A percentile compares a stretch with the other conserved stretches of the same genome.
Conservation (phyloP, 495 filamentous ascomycete species). For the Aspergillus indologenus region DNA sequence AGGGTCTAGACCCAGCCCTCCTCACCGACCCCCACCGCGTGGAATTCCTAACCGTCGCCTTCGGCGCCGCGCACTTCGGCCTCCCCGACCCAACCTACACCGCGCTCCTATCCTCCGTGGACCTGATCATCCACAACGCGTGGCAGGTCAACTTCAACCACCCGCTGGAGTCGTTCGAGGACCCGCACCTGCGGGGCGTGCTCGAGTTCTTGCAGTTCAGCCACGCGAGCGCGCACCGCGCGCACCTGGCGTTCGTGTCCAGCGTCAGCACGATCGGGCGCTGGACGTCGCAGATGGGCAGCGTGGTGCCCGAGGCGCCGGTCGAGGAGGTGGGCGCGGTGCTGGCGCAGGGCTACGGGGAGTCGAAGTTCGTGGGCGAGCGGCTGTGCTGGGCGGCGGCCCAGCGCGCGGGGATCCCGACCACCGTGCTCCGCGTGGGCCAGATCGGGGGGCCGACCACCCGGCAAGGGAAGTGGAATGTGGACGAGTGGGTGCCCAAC, state of each 20-base stretch:
- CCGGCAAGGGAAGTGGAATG: slow-evolving; percentile 30
- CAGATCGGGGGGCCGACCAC: slow-evolving; percentile 53
- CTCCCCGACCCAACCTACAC: slow-evolving; percentile 36
- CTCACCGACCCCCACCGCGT: slow-evolving; percentile 16
- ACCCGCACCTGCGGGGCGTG: slow-evolving; percentile 49
- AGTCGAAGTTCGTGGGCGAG: slow-evolving; percentile 54
- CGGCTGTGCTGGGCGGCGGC: slow-evolving; percentile 46
- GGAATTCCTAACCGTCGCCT: slow-evolving; percentile 49
- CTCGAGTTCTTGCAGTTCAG: slow-evolving; percentile 49
- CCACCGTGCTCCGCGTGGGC: slow-evolving; percentile 51
- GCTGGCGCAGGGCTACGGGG: slow-evolving; percentile 47
- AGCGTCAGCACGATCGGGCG: slow-evolving; percentile 46
- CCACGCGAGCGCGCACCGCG: slow-evolving; percentile 31
- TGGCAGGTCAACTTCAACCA: slow-evolving; percentile 65
- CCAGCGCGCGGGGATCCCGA: slow-evolving; percentile 34
- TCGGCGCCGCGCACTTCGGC: slow-evolving; percentile 45
- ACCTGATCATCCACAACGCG: slow-evolving; percentile 59
- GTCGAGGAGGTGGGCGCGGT: slow-evolving; percentile 38
- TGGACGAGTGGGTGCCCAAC: slow-evolving; percentile 34
- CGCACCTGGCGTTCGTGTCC: slow-evolving; percentile 55
- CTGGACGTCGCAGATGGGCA: slow-evolving; percentile 25
- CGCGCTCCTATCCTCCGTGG: slow-evolving; percentile 32
- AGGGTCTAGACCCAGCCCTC: slow-evolving; percentile 10
- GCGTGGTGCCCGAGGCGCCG: slow-evolving; percentile 42
- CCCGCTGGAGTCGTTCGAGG: slow-evolving; percentile 52